phyloP scores from a whole-genome alignment of 495 filamentous ascomycete species.

The Cairneyella variabilis region DNA sequence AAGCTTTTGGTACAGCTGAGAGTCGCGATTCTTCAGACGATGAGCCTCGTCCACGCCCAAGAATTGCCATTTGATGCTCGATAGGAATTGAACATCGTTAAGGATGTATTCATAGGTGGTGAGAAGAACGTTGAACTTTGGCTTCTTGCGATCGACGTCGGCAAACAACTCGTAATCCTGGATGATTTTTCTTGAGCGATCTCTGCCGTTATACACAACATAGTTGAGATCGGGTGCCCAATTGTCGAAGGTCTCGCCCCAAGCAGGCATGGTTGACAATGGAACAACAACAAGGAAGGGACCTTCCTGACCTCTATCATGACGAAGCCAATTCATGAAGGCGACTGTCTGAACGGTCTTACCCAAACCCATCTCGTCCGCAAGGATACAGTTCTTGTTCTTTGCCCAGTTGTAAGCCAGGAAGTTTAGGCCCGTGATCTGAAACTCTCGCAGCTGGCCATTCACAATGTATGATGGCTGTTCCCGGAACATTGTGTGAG shows the following conservation, averaged over 20 bases:
- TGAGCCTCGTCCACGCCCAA: constrained; percentile 96
- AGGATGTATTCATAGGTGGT: constrained; percentile 96
- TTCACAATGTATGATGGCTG: constrained; percentile 83
- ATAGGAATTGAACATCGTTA: constrained; percentile 67
- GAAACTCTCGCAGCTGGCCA: constrained; percentile 88
- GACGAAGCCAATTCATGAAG: constrained; percentile 97
- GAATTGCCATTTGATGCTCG: constrained; percentile 91
- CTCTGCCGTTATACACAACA: constrained; percentile 90
- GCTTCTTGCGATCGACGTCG: constrained; percentile 74
- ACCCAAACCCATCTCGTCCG: constrained; percentile 97
- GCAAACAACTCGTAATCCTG: constrained; percentile 83
- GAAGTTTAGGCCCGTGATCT: constrained; percentile 91
- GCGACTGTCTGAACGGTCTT: constrained; percentile 98
- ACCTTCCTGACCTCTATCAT: constrained; percentile 83
- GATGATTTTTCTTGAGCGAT: constrained; percentile 75
- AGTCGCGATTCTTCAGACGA: constrained; percentile 92
- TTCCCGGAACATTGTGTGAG: constrained; percentile 65
- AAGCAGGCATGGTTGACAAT: constrained; percentile 91
- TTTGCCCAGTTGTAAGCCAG: constrained; percentile 91
- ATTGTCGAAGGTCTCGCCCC: constrained; percentile 95
- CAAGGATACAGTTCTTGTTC: constrained; percentile 89
- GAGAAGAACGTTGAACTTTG: constrained; percentile 91
- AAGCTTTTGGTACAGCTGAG: constrained; percentile 82
- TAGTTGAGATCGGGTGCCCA: constrained; percentile 98
- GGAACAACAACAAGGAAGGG: constrained; percentile 96